Percentiles rank a stretch among this genome's conserved stretches.
Evolutionary conservation across 345 rosid genomes (phyloP).

Genomic region (Lumnitzera racemosa): DNA sequence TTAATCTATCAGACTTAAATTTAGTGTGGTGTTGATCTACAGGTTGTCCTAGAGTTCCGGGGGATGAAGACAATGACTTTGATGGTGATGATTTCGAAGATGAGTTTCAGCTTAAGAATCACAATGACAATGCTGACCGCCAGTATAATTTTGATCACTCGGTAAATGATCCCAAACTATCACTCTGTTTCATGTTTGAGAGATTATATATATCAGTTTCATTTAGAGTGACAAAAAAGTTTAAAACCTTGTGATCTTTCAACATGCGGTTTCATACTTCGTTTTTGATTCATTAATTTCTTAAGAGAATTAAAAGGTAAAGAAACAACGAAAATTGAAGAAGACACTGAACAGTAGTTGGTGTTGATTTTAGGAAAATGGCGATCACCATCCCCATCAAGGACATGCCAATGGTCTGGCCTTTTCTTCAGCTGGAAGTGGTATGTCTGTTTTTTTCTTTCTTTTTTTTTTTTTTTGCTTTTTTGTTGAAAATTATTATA

Average conservation of each 20-base stretch:
- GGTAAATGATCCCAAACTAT: slow-evolving; percentile 17
- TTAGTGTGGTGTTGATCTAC: background rate
- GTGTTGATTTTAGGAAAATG: slow-evolving; percentile 53
- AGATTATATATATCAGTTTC: background rate
- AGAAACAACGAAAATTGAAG: background rate
- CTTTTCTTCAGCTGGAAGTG: slow-evolving; percentile 71
- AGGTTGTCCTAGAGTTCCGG: slow-evolving; percentile 37
- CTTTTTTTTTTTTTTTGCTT: too few relatives aligned
- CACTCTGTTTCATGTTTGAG: background rate
- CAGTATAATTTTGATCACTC: slow-evolving; percentile 16
- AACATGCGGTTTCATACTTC: too few relatives aligned
- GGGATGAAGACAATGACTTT: slow-evolving; percentile 55
- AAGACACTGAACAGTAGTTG: background rate
- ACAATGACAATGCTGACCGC: slow-evolving; percentile 23
- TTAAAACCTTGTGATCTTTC: too few relatives aligned
- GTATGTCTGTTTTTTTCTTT: slow-evolving; percentile 14
- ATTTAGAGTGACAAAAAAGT: background rate
- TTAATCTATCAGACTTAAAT: background rate
- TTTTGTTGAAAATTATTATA: background rate
- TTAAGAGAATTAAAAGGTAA: too few relatives aligned
- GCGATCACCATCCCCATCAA: slow-evolving; percentile 42
- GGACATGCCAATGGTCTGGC: slow-evolving; percentile 44
- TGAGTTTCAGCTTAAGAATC: slow-evolving; percentile 45
- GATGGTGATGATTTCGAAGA: slow-evolving; percentile 58
- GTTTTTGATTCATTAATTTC: too few relatives aligned